Evolutionary conservation across 1,284 basidiomycete species (phyloP), one percentile per base, ranked within the genome.

Genomic region (Neolentinus lepideus): DNA sequence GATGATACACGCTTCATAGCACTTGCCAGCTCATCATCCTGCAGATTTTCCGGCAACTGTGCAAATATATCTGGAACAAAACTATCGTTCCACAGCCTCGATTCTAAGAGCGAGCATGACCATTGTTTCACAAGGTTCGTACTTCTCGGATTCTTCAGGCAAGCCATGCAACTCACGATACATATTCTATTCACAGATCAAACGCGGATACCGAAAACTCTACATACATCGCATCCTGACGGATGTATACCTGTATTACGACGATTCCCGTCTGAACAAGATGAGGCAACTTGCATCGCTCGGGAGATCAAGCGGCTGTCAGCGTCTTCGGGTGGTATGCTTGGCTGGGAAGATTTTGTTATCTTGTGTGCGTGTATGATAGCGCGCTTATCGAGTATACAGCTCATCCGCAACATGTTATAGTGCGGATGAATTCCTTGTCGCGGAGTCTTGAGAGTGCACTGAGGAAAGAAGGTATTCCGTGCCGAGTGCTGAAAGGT

Each of bases 371-470:
- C 68, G 87, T 73, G 27, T 21, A 46, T 54, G 25, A 48, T 16
- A 19, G 31, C 24, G 2, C 33, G 51, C 53, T 48, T 52, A 24
- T 22, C 47, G 24, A 16, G 46, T 12, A 51, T 33, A 50, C 10
- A 47, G n/a, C 33, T 12, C 25, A 21, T 52, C 8, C 12, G 47
- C 27, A 3, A n/a, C 12, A 25, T 16, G 43, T 29, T 21, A 1
- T 62, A 89, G 90, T 96, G 36, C 83, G 94, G 25, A 93, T 86
- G 67, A 94, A 90, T 66, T 88, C 92, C 0, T 73, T 94, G 2
- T 94, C 91, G 0, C 82, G 93, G 27, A 74, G 77, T 0, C 79
- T 96, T 48, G 94, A 96, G 70, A 80, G 78, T 14, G 85, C 87
- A 1, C 69, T 97, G 21, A 90, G 92, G 66, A 84, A 82, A 58